Base-by-base conservation (phyloP, 78 protist genomes). In the Dictyostelium capitatum region DNA sequence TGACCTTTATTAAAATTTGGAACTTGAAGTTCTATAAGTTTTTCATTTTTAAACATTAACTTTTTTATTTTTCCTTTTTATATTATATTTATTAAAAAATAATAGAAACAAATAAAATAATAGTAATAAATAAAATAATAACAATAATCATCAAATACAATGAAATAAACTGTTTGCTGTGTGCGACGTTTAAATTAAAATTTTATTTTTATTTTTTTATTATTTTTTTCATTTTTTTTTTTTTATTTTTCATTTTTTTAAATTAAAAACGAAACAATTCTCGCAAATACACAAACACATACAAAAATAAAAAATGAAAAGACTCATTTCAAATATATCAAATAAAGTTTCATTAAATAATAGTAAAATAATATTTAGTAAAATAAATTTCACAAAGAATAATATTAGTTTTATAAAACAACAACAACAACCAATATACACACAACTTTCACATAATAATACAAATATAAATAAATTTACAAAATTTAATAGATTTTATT, bases 401-500 rank as follows among this genome's bases (percentile, higher is more conserved):
- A 51, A 51, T 65, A 65, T 14, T 6, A 30, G n/a, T 5, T 65
- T 30, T 65, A 28, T 41, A 65, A 65, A 69, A 69, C 53, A 43
- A 19, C 47, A 41, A 69, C 43, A 0, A 72, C 48, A 72, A 20
- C 32, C 11, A 4, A 43, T 37, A 37, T 37, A 23, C 43, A 9
- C 30, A 43, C 14, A 17, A 25, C 23, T 72, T 72, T 59, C 43
- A 23, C 15, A 59, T 8, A 30, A 37, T 30, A 67, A 20, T 72
- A 8, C 14, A 41, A 69, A 41, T 37, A 67, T 28, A 37, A 67
- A 67, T 69, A 69, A 10, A 7, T 43, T 25, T 72, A 43, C 17
- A 30, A 43, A 72, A 5, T 30, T 41, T 75, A 75, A 75, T 32
- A 78, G 83, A 54, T 78, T 43, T 53, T 78, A 53, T 54, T 78